Base-by-base conservation (phyloP, 2,329 filamentous ascomycete genomes). In the Botrytis tulipae region DNA sequence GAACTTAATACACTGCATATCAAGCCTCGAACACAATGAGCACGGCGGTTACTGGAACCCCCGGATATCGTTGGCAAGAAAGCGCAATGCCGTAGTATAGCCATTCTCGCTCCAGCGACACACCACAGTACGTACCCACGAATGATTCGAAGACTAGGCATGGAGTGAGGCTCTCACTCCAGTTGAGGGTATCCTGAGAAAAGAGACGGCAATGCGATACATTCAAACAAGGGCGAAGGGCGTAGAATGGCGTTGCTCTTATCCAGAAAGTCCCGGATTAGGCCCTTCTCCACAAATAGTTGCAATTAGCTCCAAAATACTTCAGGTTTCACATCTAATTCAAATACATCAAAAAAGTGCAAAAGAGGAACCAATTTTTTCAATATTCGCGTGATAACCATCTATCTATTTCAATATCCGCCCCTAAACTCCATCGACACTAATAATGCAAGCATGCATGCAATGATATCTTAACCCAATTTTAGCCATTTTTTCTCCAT, bases 391-490 rank as follows among this genome's bases (percentile, higher is more conserved):
- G 37, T 57, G 18, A 42, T 42, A 57, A 32, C n/a, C 66, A 57
- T 57, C 48, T 57, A 42, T 68, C 48, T 57, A 32, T 35, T 66
- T 35, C 46, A n/a, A 22, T 22, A 65, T 44, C 9, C n/a, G 42
- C 66, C 66, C 48, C 35, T 42, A 69, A 69, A 57, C 51, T 57
- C 66, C 66, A 57, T 69, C n/a, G 29, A 57, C 29, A 69, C 48
- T 37, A 29, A 57, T 54, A 57, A 29, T 18, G 51, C n/a, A 9
- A 29, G n/a, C 51, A 69, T 44, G n/a, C 35, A 57, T 12, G 35
- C 48, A 59, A 69, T 57, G 66, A 69, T 69, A 69, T 57, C 46
- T 48, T 51, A 48, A 42, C 66, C 66, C 66, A 44, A 44, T 32
- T 57, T 37, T 69, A 59, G 51, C 66, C 66, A 67, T 29, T 42